Conservation (phyloP, 768 basidiomycete genomes). For the Boletus huronensis region DNA sequence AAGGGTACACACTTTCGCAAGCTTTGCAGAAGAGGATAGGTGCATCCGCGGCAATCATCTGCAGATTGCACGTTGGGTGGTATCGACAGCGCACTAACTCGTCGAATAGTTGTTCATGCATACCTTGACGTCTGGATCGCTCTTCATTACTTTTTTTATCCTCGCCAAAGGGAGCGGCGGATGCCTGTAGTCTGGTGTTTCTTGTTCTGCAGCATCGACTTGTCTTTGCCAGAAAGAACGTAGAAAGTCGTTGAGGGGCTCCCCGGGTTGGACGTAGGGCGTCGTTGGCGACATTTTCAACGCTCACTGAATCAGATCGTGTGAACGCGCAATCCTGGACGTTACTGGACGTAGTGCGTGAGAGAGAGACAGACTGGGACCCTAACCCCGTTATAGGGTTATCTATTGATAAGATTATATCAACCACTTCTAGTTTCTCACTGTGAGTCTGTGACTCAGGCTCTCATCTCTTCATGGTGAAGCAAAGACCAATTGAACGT, state of each 20-base stretch:
- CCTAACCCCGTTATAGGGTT: slow-evolving; percentile 29
- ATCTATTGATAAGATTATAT: neutral
- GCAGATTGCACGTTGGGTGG: neutral
- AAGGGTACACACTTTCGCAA: slow-evolving; percentile 81
- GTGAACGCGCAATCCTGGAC: slow-evolving; percentile 10
- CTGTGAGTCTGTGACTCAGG: no score
- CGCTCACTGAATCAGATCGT: slow-evolving; percentile 15
- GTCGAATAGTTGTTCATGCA: slow-evolving; percentile 20
- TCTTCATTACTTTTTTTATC: slow-evolving; percentile 99
- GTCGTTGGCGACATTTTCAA: slow-evolving; percentile 37
- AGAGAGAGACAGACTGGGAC: slow-evolving; percentile 5
- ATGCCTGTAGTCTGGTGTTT: slow-evolving; percentile 84
- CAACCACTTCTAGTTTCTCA: no score
- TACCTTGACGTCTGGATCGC: slow-evolving; percentile 94
- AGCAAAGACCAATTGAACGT: no score
- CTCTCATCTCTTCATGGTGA: no score
- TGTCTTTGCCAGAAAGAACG: slow-evolving; percentile 89
- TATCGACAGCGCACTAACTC: neutral
- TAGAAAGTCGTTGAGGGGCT: slow-evolving; percentile 83
- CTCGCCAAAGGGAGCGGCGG: slow-evolving; percentile 88
- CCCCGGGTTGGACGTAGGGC: slow-evolving; percentile 79
- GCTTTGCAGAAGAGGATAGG: slow-evolving; percentile 97
- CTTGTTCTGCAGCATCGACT: slow-evolving; percentile 81
- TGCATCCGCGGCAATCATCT: slow-evolving; percentile 99
- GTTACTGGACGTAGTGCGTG: neutral